Evolutionary conservation across 2,329 filamentous ascomycete genomes (phyloP), one percentile per base, ranked within the genome.

Genomic region (Hypoxylon sp.): DNA sequence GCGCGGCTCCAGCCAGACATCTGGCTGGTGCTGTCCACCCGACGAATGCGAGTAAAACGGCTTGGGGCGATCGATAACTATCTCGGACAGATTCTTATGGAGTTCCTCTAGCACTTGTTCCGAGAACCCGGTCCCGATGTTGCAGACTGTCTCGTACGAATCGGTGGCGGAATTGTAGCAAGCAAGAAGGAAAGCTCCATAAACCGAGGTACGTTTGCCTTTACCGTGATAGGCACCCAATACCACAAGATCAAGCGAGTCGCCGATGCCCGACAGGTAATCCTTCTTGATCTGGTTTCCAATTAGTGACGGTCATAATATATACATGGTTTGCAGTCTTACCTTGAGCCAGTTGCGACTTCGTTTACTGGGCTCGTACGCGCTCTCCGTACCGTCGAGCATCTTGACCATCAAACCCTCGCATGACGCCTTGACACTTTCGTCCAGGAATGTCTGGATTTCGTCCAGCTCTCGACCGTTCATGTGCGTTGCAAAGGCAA

Each of bases 331-430:
- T n/a, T 46, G 17, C 18, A 45, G 24, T 63, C 72, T 69, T 80
- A 90, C 89, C 82, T 99, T 99, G 64, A 99, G 89, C 95, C 95
- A 99, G 72, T 99, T 99, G 58, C 95, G 90, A 76, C 91, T 96
- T 64, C 95, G 89, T 74, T 96, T 97, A 70, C 91, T 96, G 17
- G 95, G 95, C 76, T 98, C 94, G 72, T 99, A 99, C 68, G 91
- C 91, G 67, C 91, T 96, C 75, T 97, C 94, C 5, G 85, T 80
- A 0, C 94, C 95, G 73, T 98, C 94, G 57, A 99, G 78, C 95
- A 99, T 99, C 80, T 99, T 99, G 11, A 99, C 95, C 95, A 99
- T 99, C 49, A 99, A 81, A 9, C 95, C 95, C 79, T 99, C 95
- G 71, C 95, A 99, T 0, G 92, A 96, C 2, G 93, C 91, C 75